Evolutionary conservation across 2,329 filamentous ascomycete genomes (phyloP).

Genomic region (Pseudocercospora pini-densiflorae): DNA sequence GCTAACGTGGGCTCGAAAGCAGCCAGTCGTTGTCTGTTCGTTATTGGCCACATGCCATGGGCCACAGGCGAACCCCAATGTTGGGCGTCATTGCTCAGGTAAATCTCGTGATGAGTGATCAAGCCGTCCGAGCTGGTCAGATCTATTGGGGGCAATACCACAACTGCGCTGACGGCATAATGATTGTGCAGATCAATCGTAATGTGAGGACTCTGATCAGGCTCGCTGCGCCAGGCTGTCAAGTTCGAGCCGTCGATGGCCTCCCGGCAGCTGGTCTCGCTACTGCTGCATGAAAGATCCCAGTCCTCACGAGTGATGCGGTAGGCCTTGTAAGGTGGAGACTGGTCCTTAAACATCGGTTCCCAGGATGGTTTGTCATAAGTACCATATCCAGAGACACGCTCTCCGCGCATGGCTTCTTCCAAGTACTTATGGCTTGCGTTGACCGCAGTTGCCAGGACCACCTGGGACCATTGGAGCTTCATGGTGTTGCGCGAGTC

Average conservation of each 20-base stretch:
- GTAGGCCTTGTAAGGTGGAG: conserved; percentile 13
- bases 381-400: conserved; percentile 15
- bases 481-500: conserved; percentile 12
- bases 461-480: conserved; percentile 12
- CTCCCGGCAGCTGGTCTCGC: conserved; percentile 13
- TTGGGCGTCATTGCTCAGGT: conserved; percentile 11
- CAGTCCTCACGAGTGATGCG: conserved; percentile 14
- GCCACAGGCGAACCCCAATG: conserved; percentile 12
- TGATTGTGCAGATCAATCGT: conserved; percentile 13
- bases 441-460: conserved; percentile 11
- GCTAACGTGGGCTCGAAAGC: conserved; percentile 12
- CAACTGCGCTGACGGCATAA: conserved; percentile 9
- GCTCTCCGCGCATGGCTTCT: conserved; percentile 14
- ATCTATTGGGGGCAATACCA: conserved; percentile 13
- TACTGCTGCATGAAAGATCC: conserved; percentile 14
- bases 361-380: conserved; percentile 15
- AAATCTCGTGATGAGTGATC: conserved; percentile 15
- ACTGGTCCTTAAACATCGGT: conserved; percentile 8
- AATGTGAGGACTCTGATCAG: conserved; percentile 11
- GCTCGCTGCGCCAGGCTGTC: conserved; percentile 13
- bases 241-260: conserved; percentile 11
- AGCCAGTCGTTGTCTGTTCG: conserved; percentile 13
- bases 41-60: conserved; percentile 11
- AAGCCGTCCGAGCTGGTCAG: conserved; percentile 12
- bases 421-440: conserved; percentile 14